A percentile compares a stretch with the other conserved stretches of the same genome.
These are phyloP conservation scores for Sporisorium graminicola DNA, from an alignment of 1,284 basidiomycete genomes.

Conservation along the genomic window DNA sequence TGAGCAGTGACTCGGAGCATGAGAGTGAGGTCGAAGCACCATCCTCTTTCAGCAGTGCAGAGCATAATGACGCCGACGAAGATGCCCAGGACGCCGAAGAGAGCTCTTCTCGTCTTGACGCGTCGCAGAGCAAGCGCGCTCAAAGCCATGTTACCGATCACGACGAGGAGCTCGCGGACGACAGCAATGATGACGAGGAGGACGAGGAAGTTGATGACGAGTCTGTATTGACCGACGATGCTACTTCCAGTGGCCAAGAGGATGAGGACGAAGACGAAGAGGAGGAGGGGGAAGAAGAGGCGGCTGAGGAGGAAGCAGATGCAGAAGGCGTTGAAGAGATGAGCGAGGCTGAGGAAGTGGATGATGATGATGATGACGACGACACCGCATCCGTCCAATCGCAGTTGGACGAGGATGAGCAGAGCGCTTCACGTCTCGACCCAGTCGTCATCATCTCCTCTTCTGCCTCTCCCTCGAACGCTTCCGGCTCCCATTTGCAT, in stretches of 20 bases:
- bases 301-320: not conserved
- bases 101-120: constrained; percentile 5
- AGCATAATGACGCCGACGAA: constrained; percentile 6
- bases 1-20: constrained; percentile 26
- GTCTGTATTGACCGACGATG: constrained; percentile 1
- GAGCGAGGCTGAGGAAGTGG: constrained; percentile 1
- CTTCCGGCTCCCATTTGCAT: not conserved
- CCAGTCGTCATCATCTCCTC: constrained; percentile 14
- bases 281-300: not conserved
- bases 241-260: constrained; percentile 3
- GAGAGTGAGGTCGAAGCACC: constrained; percentile 12
- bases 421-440: constrained; percentile 7
- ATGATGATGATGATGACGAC: constrained; percentile 2
- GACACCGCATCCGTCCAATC: not conserved
- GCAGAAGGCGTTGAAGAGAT: not conserved
- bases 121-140: constrained; percentile 4
- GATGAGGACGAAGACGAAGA: constrained; percentile 1
- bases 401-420: constrained; percentile 13
- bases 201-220: constrained; percentile 8
- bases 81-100: constrained; percentile 8
- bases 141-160: constrained; percentile 9
- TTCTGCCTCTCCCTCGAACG: constrained; percentile 10
- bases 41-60: not conserved
- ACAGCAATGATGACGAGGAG: constrained; percentile 13
- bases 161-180: constrained; percentile 10